Evolutionary conservation across 805 yeast species (phyloP), one percentile per base, ranked within the genome.

Genomic region (Scheffersomyces coipomensis): DNA sequence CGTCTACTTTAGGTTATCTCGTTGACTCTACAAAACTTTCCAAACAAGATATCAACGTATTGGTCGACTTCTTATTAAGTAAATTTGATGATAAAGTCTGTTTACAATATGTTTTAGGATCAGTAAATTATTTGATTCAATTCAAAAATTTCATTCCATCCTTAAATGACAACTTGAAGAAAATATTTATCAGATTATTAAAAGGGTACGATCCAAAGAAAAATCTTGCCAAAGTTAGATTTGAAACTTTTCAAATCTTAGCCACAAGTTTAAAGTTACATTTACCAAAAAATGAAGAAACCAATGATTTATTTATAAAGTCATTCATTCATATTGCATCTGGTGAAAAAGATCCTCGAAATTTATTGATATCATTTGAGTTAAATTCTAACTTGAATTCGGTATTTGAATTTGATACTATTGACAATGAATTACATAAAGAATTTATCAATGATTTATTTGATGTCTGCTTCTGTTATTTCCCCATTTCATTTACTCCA

Each of bases 321-420:
- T 59, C 84, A 0, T 90, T 85, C 47, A 55, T 87, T 25, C 79
- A 80, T 41, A 55, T 88, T 21, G 86, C 95, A 2, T 70, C 79
- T 12, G 95, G 95, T 27, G 99, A 93, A 55, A 95, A 93, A 52
- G 99, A 93, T 60, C 99, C 99, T 3, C 74, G 85, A 43, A 93
- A 95, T 60, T 68, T 93, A 45, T 56, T 93, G 50, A 44, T 76
- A 1, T 85, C 95, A 1, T 87, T 91, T 50, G 57, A 67, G 4
- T 53, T 88, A 32, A 79, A 82, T 47, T 47, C 58, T 10, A 30
- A 38, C 4, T 75, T 90, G 11, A 68, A 80, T 15, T 42, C 54
- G 16, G 51, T 49, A 3, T 64, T 79, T 19, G 46, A 36, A 3
- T 60, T 67, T 34, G 64, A 59, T 24, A 29, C 39, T 2, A 27